A percentile compares a stretch with the other conserved stretches of the same genome.
phyloP scores from a whole-genome alignment of 345 rosid species.

The Gynandropsis gynandra region DNA sequence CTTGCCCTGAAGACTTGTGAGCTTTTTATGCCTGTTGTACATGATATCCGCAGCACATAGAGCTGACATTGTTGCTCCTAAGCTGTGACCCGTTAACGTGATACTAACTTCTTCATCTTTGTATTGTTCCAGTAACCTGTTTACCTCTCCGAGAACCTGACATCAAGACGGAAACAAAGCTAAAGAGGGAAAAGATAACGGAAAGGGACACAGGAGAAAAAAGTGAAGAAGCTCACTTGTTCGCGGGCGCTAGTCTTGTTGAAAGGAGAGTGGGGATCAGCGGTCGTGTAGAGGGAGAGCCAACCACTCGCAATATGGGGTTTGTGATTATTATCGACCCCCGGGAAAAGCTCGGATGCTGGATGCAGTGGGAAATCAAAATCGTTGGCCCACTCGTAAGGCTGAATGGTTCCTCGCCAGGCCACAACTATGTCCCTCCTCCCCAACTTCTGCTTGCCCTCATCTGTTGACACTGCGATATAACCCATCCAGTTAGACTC shows the following conservation, averaged over 20 bases:
- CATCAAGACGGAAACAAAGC: constrained; percentile 12
- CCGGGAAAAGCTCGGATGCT: constrained; percentile 28
- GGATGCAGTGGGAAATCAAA: constrained; percentile 25
- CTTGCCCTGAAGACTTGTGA: constrained; percentile 9
- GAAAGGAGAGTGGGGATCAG: constrained; percentile 33
- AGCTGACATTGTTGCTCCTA: constrained; percentile 49
- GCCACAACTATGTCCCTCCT: constrained; percentile 47
- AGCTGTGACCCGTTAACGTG: constrained; percentile 52
- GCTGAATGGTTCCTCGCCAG: constrained; percentile 43
- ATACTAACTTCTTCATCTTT: constrained; percentile 57
- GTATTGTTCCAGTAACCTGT: constrained; percentile 36
- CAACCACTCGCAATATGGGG: constrained; percentile 38
- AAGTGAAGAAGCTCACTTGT: constrained; percentile 32
- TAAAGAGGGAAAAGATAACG: background rate
- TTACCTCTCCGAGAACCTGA: constrained; percentile 45
- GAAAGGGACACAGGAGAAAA: background rate
- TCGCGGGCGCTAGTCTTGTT: constrained; percentile 43
- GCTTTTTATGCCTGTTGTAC: constrained; percentile 24
- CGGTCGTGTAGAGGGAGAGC: constrained; percentile 42
- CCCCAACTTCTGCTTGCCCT: constrained; percentile 35
- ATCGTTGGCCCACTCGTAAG: constrained; percentile 30
- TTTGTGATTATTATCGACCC: constrained; percentile 1
- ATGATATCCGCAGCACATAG: constrained; percentile 50
- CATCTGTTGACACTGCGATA: constrained; percentile 43
- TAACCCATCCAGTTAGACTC: constrained; percentile 41